A percentile compares a stretch with the other conserved stretches of the same genome.
Evolutionary conservation across 2,329 filamentous ascomycete species (phyloP).

Genomic region (Trichoderma semiorbis): DNA sequence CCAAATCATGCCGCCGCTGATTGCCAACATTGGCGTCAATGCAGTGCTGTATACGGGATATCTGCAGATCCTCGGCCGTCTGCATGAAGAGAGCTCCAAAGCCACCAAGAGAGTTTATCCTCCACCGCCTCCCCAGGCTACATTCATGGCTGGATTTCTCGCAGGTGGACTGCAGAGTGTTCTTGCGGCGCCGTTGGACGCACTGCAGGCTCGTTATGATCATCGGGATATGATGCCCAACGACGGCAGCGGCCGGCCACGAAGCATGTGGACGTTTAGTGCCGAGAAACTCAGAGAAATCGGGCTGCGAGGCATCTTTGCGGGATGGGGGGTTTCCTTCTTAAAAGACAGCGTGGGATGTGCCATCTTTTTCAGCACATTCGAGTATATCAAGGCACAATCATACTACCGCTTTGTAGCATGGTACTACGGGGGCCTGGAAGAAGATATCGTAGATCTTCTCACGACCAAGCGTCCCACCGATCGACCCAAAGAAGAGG

Average conservation of each 20-base stretch:
- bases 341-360: slow-evolving; percentile 67
- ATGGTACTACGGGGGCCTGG: slow-evolving; percentile 63
- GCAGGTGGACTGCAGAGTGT: slow-evolving; percentile 69
- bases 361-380: slow-evolving; percentile 70
- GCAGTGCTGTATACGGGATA: slow-evolving; percentile 75
- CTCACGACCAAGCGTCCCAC: slow-evolving; percentile 46
- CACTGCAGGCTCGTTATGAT: slow-evolving; percentile 70
- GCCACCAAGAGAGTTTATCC: slow-evolving; percentile 64
- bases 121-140: slow-evolving; percentile 59
- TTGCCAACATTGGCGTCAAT: slow-evolving; percentile 71
- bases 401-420: slow-evolving; percentile 66
- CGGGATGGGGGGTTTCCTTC: slow-evolving; percentile 67
- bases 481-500: slow-evolving; percentile 24
- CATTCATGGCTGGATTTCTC: slow-evolving; percentile 66
- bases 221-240: slow-evolving; percentile 46
- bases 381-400: slow-evolving; percentile 74
- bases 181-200: slow-evolving; percentile 70
- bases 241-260: slow-evolving; percentile 41
- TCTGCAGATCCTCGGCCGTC: slow-evolving; percentile 61
- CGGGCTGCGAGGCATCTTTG: slow-evolving; percentile 67
- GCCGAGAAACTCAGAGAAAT: slow-evolving; percentile 64
- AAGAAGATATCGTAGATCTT: slow-evolving; percentile 48
- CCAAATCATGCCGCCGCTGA: slow-evolving; percentile 70
- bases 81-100: slow-evolving; percentile 61
- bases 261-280: slow-evolving; percentile 72